Evolutionary conservation across 441 rosid species (phyloP), one percentile per base, ranked within the genome.

Genomic region (Gossypium armourianum): DNA sequence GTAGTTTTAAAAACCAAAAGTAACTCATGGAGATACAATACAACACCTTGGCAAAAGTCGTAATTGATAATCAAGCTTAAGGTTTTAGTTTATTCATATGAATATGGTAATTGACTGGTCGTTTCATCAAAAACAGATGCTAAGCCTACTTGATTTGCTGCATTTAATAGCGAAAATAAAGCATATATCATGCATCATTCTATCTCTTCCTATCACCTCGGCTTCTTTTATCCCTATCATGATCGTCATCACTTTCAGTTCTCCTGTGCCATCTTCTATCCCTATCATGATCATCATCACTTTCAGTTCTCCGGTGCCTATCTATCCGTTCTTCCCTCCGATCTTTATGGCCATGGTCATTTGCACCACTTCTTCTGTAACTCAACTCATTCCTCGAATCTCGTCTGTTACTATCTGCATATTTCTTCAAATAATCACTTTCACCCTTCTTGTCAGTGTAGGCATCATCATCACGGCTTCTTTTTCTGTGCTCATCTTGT

Each of bases 121-220:
- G 23, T 28, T 62, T 62, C 36, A 29, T 4, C 68, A 45, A 21
- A 64, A 63, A 21, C 2, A 26, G 19, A 20, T 21, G 23, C 52
- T 21, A 19, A 19, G 53, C 28, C 68, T 62, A 43, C 54, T 63
- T 20, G 19, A 19, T 36, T 64, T 65, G 19, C n/a, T 23, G 0
- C 13, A 15, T 24, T 50, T 49, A 45, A 4, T 54, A 28, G n/a
- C 4, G 32, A 63, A 20, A 20, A 63, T 32, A 20, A 19, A 13
- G 15, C 13, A 15, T 47, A 36, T n/a, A 6, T 66, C 59, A 50
- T 50, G 2, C 4, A 15, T 24, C 59, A 26, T 50, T 66, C 59
- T 66, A 79, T 69, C 76, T 68, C 69, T 76, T 79, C 61, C 32
- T 69, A n/a, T 77, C 78, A 40, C 65, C 57, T 19, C 53, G 72